Evolutionary conservation across 176 grass and related monocot genomes (phyloP), one percentile per base, ranked within the genome.

Genomic region (Hyparrhenia diplandra): DNA sequence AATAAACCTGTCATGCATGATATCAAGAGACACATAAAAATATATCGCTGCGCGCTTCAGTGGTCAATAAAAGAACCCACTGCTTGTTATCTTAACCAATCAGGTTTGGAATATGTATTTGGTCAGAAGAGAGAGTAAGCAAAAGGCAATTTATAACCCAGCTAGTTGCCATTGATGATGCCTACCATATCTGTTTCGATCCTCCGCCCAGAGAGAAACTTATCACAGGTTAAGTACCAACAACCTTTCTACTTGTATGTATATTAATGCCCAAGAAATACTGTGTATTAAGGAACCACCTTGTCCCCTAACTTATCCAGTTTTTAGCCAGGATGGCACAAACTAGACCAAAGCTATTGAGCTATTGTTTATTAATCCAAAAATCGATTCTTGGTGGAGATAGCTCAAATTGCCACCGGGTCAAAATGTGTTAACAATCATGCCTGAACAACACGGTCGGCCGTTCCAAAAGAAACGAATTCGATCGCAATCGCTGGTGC

Each of bases 121-220:
- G 76, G 87, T 85, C 77, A 85, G 87, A 81, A 89, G 82, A 81
- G 43, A 55, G 77, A 85, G 71, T 76, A 77, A 85, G 77, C 77
- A 77, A 73, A 13, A 32, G 4, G 4, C 36, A 55, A 82, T 85
- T 85, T 89, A 85, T 57, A 77, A 89, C 47, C 43, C 45, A 61
- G 29, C 87, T 78, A 89, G 73, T 89, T 85, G 83, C 72, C 55
- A 4, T 23, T 82, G 87, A 70, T 89, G 83, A 82, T 89, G 83
- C 66, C 55, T 66, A 51, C 24, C 77, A 43, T 72, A 85, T 89
- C 83, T 65, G 17, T 82, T 78, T 82, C 12, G 37, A 89, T 85
- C 78, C 77, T 65, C 29, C 2, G 41, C n/a, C n/a, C n/a, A n/a
- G n/a, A 57, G 78, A 82, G 29, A 77, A 81, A 81, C 81, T 55